Evolutionary conservation across 768 basidiomycete genomes (phyloP), one percentile per base, ranked within the genome.

Genomic region (Trametes elegans): DNA sequence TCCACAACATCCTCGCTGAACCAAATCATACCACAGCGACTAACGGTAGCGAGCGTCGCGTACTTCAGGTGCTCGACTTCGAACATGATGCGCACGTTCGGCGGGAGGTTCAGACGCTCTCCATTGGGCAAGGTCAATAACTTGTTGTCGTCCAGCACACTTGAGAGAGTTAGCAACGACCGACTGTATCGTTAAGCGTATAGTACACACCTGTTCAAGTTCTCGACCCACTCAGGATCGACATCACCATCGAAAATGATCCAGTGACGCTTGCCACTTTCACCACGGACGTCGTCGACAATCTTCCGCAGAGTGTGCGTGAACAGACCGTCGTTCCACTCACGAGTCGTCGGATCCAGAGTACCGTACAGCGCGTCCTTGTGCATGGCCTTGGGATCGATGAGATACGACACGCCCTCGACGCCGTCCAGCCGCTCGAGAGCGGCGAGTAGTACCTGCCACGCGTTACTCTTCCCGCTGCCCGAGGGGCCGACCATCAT

Each of bases 1-100:
- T 92, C 88, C 24, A 99, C 84, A 43, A 97, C 85, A 60, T 98
- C 94, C 55, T 98, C 94, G 68, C 94, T 98, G 76, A 99, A 99
- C 97, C 97, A 99, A 64, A 99, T 96, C 97, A 99, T 99, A 69
- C 97, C 97, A 66, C 97, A 99, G 52, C 97, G 95, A 83, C 93
- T 97, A 78, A 99, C 97, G 24, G 97, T 99, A 14, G 97, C 97
- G 49, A 90, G 84, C 3, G 97, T 99, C 0, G 97, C 97, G 69
- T 96, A 99, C 64, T 87, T 89, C 62, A 99, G 82, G 70, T 97
- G 93, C 69, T 98, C 97, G 53, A 98, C 97, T 70, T 99, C 97
- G 68, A 99, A 98, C 93, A 99, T 96, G 70, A 99, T 95, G 49
- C 97, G 88, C 21, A 99, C 94, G 66, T 98, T 98, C 3, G 93